Evolutionary conservation across 768 basidiomycete genomes (phyloP), one percentile per base, ranked within the genome.

Genomic region (Lyophyllum atratum): DNA sequence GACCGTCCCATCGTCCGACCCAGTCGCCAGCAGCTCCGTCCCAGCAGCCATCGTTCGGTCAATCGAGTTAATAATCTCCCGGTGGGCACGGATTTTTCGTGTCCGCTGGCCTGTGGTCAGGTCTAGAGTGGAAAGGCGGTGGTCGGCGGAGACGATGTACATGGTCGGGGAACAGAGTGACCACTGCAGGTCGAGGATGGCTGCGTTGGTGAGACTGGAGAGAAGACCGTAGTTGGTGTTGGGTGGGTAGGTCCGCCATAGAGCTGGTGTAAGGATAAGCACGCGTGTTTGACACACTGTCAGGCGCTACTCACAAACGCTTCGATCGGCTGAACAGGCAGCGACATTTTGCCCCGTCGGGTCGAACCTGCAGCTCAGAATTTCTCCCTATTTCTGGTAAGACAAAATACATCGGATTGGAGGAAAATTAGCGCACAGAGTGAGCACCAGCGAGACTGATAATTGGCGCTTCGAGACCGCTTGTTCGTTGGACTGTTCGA

Each of bases 271-370:
- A 48, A 46, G 29, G 8, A 21, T 48, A 22, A 50, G 43, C 44
- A 52, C 53, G 56, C 59, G 54, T 53, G 22, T 44, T 52, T 10
- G 42, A 40, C 2, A n/a, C 21, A 37, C 24, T 25, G 40, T 28
- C 8, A 24, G 29, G 43, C 12, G 19, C 26, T 49, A 85, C 93
- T 72, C 65, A 93, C 95, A 96, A 60, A 98, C 87, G 60, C 87
- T 87, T 65, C 92, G 80, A 74, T 99, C 96, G 2, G 90, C 83
- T 14, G 93, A 95, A 68, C 90, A 93, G 9, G 94, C 94, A 39
- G 96, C 97, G 56, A 98, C 86, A 62, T 92, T 92, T 70, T 95
- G 89, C 4, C 97, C 97, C 2, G 90, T 90, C 14, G 95, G 93
- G 66, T 96, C 93, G 69, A 98, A 98, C 63, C 93, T 83, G 76